These are phyloP conservation scores for Populus euphratica DNA, from an alignment of 345 rosid species.

Conservation along the genomic window DNA sequence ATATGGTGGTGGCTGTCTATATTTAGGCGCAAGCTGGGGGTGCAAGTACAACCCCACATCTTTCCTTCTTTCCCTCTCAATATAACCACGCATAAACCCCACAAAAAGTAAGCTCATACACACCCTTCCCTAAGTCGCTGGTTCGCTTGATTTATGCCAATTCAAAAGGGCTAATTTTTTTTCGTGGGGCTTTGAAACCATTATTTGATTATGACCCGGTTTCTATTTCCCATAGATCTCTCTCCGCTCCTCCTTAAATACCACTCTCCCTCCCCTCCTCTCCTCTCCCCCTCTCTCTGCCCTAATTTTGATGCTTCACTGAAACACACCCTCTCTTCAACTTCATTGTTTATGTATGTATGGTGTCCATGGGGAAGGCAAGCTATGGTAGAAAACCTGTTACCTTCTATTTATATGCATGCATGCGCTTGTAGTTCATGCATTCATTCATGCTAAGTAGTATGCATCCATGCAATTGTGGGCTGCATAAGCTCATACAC, in stretches of 20 bases:
- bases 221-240: conserved; percentile 20
- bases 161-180: conserved; percentile 30
- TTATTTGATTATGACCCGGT: conserved; percentile 26
- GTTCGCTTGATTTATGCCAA: conserved; percentile 46
- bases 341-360: neutral
- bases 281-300: conserved; percentile 16
- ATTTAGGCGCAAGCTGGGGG: conserved; percentile 50
- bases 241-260: conserved; percentile 21
- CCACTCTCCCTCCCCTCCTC: neutral
- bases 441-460: neutral
- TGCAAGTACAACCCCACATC: conserved; percentile 46
- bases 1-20: conserved; percentile 46
- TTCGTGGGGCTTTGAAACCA: conserved; percentile 33
- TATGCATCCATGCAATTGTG: neutral
- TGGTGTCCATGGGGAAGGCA: neutral
- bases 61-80: conserved; percentile 48
- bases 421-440: neutral
- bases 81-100: conserved; percentile 13
- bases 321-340: neutral
- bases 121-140: conserved; percentile 9
- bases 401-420: neutral
- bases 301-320: conserved; percentile 3
- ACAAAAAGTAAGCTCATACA: conserved; percentile 3
- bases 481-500: neutral
- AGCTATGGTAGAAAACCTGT: neutral